Percentiles rank a stretch among this genome's conserved stretches.
phyloP scores from a whole-genome alignment of 2,329 filamentous ascomycete genomes.

The Ophiostoma ips region DNA sequence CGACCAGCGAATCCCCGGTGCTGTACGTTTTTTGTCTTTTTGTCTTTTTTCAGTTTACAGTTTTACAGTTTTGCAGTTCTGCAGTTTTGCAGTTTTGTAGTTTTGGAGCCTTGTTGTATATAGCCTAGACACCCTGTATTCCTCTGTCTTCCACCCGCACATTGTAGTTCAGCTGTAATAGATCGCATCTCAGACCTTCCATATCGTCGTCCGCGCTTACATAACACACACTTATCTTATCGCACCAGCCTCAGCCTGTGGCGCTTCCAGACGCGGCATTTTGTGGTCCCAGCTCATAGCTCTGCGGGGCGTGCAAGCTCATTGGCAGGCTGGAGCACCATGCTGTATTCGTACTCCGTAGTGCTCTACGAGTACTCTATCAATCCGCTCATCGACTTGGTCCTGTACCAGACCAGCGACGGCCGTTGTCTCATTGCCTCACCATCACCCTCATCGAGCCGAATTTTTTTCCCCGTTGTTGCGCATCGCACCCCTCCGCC shows the following conservation, averaged over 20 bases:
- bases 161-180: no score
- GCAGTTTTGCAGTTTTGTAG: not conserved
- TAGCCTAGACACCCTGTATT: no score
- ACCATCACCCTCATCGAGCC: slow-evolving; percentile 1
- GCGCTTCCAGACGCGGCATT: slow-evolving; percentile 12
- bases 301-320: slow-evolving; percentile 8
- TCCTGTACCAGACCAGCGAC: not conserved
- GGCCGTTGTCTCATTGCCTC: not conserved
- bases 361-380: slow-evolving; percentile 5
- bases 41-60: not conserved
- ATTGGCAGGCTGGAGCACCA: slow-evolving; percentile 4
- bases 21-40: slow-evolving; percentile 7
- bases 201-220: not conserved
- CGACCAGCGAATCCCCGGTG: slow-evolving; percentile 10
- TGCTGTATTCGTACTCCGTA: slow-evolving; percentile 3
- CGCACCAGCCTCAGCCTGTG: slow-evolving; percentile 10
- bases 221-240: slow-evolving; percentile 4
- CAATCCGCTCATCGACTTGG: slow-evolving; percentile 6
- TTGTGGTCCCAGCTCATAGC: slow-evolving; percentile 14
- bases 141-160: no score
- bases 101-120: not conserved
- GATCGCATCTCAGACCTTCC: no score
- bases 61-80: not conserved
- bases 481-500: not conserved
- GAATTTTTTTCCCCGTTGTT: no score